Conservation (phyloP, 2,329 filamentous ascomycete genomes). For the Trichoderma hamatum region DNA sequence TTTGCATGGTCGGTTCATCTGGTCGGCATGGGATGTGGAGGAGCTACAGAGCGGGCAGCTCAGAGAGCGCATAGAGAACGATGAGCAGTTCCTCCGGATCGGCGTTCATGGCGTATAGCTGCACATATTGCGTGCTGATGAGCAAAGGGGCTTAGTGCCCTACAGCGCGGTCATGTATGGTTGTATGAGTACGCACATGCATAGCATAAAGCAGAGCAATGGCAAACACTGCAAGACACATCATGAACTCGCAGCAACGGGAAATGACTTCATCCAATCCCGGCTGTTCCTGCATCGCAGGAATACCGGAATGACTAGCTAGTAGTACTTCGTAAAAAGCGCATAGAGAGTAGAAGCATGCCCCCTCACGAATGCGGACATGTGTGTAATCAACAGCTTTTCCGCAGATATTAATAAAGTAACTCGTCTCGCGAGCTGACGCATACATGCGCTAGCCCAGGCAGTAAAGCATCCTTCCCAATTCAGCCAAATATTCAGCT, state of each 20-base stretch:
- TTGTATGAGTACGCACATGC: not conserved
- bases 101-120: conserved; percentile 23
- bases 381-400: conserved; percentile 9
- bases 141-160: not conserved
- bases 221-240: not conserved
- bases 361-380: not conserved
- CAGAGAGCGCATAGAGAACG: conserved; percentile 18
- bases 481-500: conserved; percentile 5
- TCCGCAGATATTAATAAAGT: not conserved
- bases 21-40: conserved; percentile 54
- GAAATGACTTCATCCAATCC: not conserved
- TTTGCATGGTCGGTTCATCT: conserved; percentile 49
- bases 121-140: not conserved
- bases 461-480: not conserved
- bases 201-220: not conserved
- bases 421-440: not conserved
- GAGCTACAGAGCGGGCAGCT: conserved; percentile 39
- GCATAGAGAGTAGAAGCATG: not conserved
- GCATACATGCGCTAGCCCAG: not conserved
- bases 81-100: conserved; percentile 12
- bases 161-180: not conserved
- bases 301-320: not conserved
- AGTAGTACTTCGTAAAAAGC: not conserved
- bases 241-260: not conserved
- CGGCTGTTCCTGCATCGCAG: not conserved